A percentile compares a stretch with the other conserved stretches of the same genome.
phyloP scores from a whole-genome alignment of 371 early-diverging fungal genomes.

The Mucor sp. region DNA sequence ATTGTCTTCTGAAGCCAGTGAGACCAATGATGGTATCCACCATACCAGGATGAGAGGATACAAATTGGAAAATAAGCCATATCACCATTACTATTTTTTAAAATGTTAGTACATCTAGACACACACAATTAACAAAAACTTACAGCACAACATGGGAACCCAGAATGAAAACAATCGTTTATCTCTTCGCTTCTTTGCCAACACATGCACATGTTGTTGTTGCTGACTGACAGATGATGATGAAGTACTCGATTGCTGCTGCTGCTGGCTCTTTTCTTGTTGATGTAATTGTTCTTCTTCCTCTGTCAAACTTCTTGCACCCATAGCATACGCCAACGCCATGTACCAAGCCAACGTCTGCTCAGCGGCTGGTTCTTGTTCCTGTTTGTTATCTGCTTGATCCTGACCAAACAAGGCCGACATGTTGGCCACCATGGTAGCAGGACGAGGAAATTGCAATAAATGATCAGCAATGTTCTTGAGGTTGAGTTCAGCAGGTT shows the following conservation, averaged over 20 bases:
- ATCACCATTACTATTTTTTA: conserved; percentile 45
- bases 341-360: conserved; percentile 52
- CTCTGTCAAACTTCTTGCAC: conserved; percentile 28
- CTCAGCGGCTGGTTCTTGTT: conserved; percentile 29
- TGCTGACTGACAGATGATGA: neutral
- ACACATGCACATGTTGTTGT: conserved; percentile 1
- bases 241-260: neutral
- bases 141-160: conserved; percentile 52
- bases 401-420: conserved; percentile 30
- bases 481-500: conserved; percentile 35
- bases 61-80: conserved; percentile 42
- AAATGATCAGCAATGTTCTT: conserved; percentile 45
- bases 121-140: conserved; percentile 6
- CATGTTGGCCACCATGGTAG: conserved; percentile 43
- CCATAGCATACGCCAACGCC: conserved; percentile 53
- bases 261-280: neutral
- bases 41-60: conserved; percentile 30
- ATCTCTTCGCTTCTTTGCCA: conserved; percentile 41
- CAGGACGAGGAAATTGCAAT: conserved; percentile 41
- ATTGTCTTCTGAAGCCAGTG: conserved; percentile 30
- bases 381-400: conserved; percentile 9
- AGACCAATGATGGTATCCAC: conserved; percentile 29
- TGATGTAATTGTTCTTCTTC: conserved; percentile 6
- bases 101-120: neutral
- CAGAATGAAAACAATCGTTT: conserved; percentile 47